phyloP scores from a whole-genome alignment of 139 green algal genomes.

The Chlorella sp. region DNA sequence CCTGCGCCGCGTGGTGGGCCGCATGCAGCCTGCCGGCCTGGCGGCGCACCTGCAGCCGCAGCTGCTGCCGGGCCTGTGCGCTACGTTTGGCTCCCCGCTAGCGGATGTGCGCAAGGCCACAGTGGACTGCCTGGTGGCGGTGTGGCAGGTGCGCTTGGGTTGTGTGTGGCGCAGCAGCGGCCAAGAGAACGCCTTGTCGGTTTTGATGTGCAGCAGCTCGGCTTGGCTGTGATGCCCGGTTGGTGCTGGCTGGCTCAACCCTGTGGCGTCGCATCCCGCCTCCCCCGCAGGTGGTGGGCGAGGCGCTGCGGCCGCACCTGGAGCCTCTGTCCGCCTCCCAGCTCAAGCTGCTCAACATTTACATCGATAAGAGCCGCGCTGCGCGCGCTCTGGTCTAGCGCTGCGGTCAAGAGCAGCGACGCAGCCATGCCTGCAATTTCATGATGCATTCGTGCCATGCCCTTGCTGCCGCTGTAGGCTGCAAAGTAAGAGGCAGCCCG shows the following conservation, averaged over 20 bases:
- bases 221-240: too few species aligned
- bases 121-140: conserved; percentile 63
- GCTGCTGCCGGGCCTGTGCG: conserved; percentile 67
- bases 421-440: too few species aligned
- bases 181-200: too few species aligned
- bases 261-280: not conserved
- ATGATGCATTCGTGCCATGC: too few species aligned
- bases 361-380: conserved; percentile 38
- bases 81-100: conserved; percentile 53
- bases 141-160: conserved; percentile 44
- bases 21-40: conserved; percentile 40
- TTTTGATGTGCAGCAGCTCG: not conserved
- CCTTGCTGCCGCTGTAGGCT: too few species aligned
- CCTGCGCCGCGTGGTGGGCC: conserved; percentile 24
- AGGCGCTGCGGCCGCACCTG: conserved; percentile 60
- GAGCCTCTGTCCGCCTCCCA: conserved; percentile 55
- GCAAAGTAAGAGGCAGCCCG: too few species aligned
- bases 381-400: too few species aligned
- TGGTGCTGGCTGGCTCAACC: not conserved
- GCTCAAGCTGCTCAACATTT: conserved; percentile 74
- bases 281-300: conserved; percentile 39
- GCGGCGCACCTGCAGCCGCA: conserved; percentile 23
- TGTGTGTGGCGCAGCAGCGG: not conserved
- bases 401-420: too few species aligned
- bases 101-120: conserved; percentile 74